Percentiles rank a stretch among this genome's conserved stretches.
Evolutionary conservation across 2,329 filamentous ascomycete genomes (phyloP).

Genomic region (Amesomyces nigricolor): DNA sequence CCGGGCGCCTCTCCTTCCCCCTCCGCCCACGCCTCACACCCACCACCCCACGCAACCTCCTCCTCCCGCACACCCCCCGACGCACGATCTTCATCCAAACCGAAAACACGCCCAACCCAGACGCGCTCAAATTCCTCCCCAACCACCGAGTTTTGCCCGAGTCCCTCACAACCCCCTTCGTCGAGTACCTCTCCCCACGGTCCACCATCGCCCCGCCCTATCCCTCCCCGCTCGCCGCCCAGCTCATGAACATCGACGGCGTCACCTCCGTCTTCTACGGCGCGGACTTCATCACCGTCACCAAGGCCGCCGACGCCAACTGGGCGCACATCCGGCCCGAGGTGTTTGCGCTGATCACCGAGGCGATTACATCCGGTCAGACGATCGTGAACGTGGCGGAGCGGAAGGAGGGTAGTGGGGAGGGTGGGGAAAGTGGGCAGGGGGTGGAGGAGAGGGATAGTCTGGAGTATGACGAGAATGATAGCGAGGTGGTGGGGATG

Average conservation of each 20-base stretch:
- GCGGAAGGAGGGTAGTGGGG: slow-evolving; percentile 39
- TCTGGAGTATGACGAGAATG: slow-evolving; percentile 79
- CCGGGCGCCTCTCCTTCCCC: slow-evolving; percentile 21
- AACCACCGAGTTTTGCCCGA: slow-evolving; percentile 81
- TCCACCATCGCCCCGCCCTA: slow-evolving; percentile 83
- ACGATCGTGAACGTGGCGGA: slow-evolving; percentile 63
- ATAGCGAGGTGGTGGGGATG: slow-evolving; percentile 93
- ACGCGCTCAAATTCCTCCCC: slow-evolving; percentile 93
- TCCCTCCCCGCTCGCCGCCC: slow-evolving; percentile 83
- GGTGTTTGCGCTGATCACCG: slow-evolving; percentile 90
- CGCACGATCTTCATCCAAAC: slow-evolving; percentile 98
- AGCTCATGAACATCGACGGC: slow-evolving; percentile 88
- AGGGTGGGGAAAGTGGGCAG: slow-evolving; percentile 42
- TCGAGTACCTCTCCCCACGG: slow-evolving; percentile 88
- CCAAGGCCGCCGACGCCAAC: slow-evolving; percentile 78
- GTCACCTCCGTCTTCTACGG: slow-evolving; percentile 95
- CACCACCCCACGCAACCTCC: slow-evolving; percentile 10
- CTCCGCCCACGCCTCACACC: slow-evolving; percentile 25
- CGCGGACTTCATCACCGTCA: slow-evolving; percentile 92
- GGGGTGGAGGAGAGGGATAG: slow-evolving; percentile 57
- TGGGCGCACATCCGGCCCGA: slow-evolving; percentile 96
- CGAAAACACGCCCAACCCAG: slow-evolving; percentile 87
- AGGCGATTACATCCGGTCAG: slow-evolving; percentile 79
- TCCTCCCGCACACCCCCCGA: slow-evolving; percentile 24
- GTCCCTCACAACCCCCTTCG: slow-evolving; percentile 65